Evolutionary conservation across 108 stramenopile genomes (phyloP).

Genomic region (Fragilariopsis cylindrus): DNA sequence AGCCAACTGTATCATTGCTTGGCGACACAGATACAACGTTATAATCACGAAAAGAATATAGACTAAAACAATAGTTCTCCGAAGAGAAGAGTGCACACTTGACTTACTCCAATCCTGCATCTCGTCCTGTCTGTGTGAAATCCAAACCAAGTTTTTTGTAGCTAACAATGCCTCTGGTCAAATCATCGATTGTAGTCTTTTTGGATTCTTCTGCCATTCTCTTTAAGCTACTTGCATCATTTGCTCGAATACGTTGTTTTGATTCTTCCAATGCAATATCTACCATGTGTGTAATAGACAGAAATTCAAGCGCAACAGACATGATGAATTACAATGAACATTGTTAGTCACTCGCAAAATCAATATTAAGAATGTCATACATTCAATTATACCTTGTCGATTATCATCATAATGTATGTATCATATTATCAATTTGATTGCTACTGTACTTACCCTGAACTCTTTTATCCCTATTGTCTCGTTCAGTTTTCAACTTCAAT

Average conservation of each 20-base stretch:
- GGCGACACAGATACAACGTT: not conserved
- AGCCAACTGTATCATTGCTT: slow-evolving; percentile 3
- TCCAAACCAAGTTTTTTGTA: slow-evolving; percentile 61
- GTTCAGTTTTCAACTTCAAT: slow-evolving; percentile 27
- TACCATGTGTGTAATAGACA: not conserved
- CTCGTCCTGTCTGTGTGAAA: slow-evolving; percentile 40
- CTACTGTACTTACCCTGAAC: slow-evolving; percentile 24
- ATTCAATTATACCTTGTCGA: not conserved
- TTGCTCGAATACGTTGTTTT: slow-evolving; percentile 28
- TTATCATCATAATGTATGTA: not conserved
- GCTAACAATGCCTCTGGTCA: slow-evolving; percentile 56
- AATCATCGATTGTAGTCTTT: slow-evolving; percentile 54
- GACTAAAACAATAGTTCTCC: not conserved
- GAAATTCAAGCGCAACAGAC: too few relatives aligned
- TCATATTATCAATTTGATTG: not conserved
- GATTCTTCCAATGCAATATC: slow-evolving; percentile 29
- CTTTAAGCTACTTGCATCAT: slow-evolving; percentile 35
- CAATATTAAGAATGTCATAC: not conserved
- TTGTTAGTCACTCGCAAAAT: not conserved
- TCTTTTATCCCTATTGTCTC: slow-evolving; percentile 26
- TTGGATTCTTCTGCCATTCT: slow-evolving; percentile 37
- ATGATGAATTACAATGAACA: not conserved
- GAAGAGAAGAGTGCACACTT: not conserved
- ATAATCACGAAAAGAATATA: slow-evolving; percentile 10
- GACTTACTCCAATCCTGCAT: slow-evolving; percentile 45